Evolutionary conservation across 305 asterid species (phyloP).

Genomic region (Ruellia speciosa): DNA sequence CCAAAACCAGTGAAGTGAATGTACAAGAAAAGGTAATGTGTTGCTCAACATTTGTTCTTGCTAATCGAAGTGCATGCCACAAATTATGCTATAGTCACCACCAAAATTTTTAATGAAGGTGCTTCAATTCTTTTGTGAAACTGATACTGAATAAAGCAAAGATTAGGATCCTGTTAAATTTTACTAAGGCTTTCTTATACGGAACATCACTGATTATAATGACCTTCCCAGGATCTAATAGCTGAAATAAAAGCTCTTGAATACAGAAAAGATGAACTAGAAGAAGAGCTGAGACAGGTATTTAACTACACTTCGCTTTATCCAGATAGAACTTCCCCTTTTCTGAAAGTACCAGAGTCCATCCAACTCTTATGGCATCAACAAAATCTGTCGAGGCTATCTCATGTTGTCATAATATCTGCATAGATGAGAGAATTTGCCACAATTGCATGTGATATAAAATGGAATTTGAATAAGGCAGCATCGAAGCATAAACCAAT

Average conservation of each 20-base stretch:
- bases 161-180: too few species aligned
- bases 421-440: too few species aligned
- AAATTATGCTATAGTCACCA: neutral
- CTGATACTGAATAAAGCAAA: too few species aligned
- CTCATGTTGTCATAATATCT: too few species aligned
- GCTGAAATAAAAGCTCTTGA: conserved; percentile 59
- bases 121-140: too few species aligned
- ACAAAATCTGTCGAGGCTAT: too few species aligned
- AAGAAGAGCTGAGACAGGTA: conserved; percentile 69
- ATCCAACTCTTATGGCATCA: too few species aligned
- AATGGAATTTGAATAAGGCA: too few species aligned
- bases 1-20: conserved; percentile 56
- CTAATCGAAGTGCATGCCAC: conserved; percentile 3
- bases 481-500: too few species aligned
- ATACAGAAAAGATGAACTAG: conserved; percentile 56
- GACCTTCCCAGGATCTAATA: conserved; percentile 52
- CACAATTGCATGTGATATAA: too few species aligned
- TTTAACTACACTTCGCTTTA: neutral
- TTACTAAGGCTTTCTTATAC: neutral
- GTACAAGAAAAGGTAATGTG: conserved; percentile 60
- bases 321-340: neutral
- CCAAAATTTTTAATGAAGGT: too few species aligned
- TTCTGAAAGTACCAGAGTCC: too few species aligned
- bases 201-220: conserved; percentile 24
- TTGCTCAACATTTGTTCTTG: conserved; percentile 10